phyloP scores from a whole-genome alignment of 2,329 filamentous ascomycete genomes.

The Zopfia rhizophila region DNA sequence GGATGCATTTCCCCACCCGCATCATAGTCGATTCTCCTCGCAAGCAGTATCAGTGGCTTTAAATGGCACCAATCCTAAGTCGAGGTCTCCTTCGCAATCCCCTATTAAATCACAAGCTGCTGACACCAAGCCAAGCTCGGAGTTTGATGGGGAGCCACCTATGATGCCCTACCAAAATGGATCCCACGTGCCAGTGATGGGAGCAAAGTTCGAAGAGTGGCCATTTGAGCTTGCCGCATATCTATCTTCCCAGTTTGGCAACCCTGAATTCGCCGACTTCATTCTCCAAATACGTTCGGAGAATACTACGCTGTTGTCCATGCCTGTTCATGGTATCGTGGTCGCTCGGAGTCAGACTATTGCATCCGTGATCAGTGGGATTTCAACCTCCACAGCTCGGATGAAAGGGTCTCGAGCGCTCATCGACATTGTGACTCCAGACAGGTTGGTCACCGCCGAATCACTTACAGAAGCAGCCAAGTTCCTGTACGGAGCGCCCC shows the following conservation, averaged over 20 bases:
- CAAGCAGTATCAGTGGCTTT: slow-evolving; percentile 23
- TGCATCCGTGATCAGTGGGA: slow-evolving; percentile 39
- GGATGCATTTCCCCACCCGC: slow-evolving; percentile 31
- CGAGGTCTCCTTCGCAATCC: slow-evolving; percentile 45
- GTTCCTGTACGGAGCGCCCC: slow-evolving; percentile 48
- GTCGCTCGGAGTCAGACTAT: slow-evolving; percentile 48
- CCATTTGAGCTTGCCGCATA: slow-evolving; percentile 46
- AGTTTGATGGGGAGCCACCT: slow-evolving; percentile 34
- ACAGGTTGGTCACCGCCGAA: slow-evolving; percentile 41
- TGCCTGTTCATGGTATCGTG: slow-evolving; percentile 50
- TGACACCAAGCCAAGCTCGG: slow-evolving; percentile 31
- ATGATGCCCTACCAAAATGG: slow-evolving; percentile 32
- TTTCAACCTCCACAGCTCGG: slow-evolving; percentile 28
- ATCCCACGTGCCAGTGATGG: slow-evolving; percentile 12
- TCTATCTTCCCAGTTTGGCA: slow-evolving; percentile 45
- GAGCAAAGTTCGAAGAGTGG: slow-evolving; percentile 33
- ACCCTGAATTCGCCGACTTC: slow-evolving; percentile 49
- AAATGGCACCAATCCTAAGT: slow-evolving; percentile 32
- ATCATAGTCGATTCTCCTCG: slow-evolving; percentile 32
- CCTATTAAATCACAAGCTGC: slow-evolving; percentile 43
- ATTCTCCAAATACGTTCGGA: slow-evolving; percentile 47
- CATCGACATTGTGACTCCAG: slow-evolving; percentile 37
- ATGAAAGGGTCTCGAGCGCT: slow-evolving; percentile 38
- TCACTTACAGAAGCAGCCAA: slow-evolving; percentile 48
- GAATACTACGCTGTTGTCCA: slow-evolving; percentile 36